Evolutionary conservation across 2,329 filamentous ascomycete genomes (phyloP).

Genomic region (Aureobasidium sp.): DNA sequence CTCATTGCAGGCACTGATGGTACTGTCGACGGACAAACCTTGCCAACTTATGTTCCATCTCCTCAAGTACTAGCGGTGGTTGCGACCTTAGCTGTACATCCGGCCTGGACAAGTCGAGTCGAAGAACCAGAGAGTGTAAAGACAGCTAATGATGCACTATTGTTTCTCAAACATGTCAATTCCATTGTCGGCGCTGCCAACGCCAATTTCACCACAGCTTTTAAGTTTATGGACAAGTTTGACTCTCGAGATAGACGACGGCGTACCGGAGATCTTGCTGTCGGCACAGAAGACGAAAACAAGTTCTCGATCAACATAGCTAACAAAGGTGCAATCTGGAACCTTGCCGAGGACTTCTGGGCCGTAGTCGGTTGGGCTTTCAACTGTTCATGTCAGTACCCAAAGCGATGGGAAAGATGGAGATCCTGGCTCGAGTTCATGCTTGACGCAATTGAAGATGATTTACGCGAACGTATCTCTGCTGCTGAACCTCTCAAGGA

Average conservation of each 20-base stretch:
- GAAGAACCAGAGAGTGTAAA: slow-evolving; percentile 53
- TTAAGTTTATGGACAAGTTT: slow-evolving; percentile 50
- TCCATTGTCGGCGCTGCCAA: slow-evolving; percentile 61
- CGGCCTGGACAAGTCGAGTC: slow-evolving; percentile 67
- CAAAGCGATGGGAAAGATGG: slow-evolving; percentile 75
- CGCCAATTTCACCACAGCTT: slow-evolving; percentile 63
- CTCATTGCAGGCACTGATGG: slow-evolving; percentile 45
- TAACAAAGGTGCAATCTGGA: slow-evolving; percentile 62
- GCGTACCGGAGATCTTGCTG: slow-evolving; percentile 18
- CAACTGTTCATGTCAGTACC: slow-evolving; percentile 71
- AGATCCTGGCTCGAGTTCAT: slow-evolving; percentile 72
- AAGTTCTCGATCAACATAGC: slow-evolving; percentile 32
- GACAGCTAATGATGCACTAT: slow-evolving; percentile 59
- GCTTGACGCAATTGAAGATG: slow-evolving; percentile 67
- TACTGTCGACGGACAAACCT: slow-evolving; percentile 29
- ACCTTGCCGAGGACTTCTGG: slow-evolving; percentile 81
- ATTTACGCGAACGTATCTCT: slow-evolving; percentile 54
- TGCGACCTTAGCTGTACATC: slow-evolving; percentile 77
- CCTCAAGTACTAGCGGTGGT: slow-evolving; percentile 68
- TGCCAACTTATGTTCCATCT: slow-evolving; percentile 58
- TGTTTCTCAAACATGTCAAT: slow-evolving; percentile 63
- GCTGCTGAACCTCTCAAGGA: slow-evolving; percentile 18
- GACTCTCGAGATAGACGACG: slow-evolving; percentile 5
- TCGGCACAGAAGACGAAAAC: slow-evolving; percentile 31
- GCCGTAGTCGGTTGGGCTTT: slow-evolving; percentile 84